Evolutionary conservation across 768 basidiomycete species (phyloP).

Genomic region (Kondoa subrosea): DNA sequence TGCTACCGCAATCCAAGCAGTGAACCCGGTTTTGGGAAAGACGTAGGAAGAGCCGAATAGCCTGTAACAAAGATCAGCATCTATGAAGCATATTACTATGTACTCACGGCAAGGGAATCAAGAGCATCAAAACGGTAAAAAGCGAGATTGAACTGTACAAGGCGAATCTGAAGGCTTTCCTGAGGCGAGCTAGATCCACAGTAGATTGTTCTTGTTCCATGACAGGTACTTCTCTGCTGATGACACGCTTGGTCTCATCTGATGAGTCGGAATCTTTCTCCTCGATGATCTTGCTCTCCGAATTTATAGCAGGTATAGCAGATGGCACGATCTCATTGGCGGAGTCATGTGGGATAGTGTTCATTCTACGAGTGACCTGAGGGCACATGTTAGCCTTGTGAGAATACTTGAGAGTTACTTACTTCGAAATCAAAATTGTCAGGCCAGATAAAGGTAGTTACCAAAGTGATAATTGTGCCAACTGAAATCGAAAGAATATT

Average conservation of each 20-base stretch:
- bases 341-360: conserved; percentile 31
- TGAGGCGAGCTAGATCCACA: conserved; percentile 10
- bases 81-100: neutral
- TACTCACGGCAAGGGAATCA: conserved; percentile 56
- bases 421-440: conserved; percentile 63
- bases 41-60: conserved; percentile 27
- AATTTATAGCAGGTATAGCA: conserved; percentile 27
- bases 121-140: conserved; percentile 42
- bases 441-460: conserved; percentile 52
- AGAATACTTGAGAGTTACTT: conserved; percentile 30
- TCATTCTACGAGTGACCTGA: conserved; percentile 48
- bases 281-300: conserved; percentile 14
- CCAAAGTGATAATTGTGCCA: conserved; percentile 57
- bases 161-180: conserved; percentile 10
- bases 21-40: conserved; percentile 47
- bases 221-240: neutral
- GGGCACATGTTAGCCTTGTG: conserved; percentile 36
- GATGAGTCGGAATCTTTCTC: neutral
- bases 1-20: conserved; percentile 48
- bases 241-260: neutral
- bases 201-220: conserved; percentile 7
- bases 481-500: conserved; percentile 71
- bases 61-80: neutral
- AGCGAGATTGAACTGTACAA: conserved; percentile 22
- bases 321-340: conserved; percentile 18